Conservation (phyloP, 176 grass and related monocot genomes). For the Secale cereale region DNA sequence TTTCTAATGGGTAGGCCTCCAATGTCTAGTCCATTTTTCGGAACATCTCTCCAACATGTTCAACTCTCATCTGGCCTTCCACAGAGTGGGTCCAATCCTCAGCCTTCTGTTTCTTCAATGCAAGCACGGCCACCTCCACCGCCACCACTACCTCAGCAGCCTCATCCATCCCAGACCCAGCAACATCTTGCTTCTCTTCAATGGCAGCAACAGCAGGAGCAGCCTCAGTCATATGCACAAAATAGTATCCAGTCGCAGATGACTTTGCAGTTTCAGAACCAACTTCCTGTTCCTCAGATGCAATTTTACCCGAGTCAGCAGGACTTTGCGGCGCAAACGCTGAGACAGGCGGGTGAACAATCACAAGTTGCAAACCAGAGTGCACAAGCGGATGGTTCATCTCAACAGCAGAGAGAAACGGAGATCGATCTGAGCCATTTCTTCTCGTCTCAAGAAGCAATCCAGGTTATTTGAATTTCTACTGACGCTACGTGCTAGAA, state of each 20-base stretch:
- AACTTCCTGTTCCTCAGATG: slow-evolving; percentile 59
- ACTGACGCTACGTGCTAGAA: background rate
- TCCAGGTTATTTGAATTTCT: slow-evolving; percentile 59
- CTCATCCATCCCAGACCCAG: slow-evolving; percentile 73
- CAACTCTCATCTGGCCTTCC: slow-evolving; percentile 52
- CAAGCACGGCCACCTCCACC: slow-evolving; percentile 60
- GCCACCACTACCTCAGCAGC: slow-evolving; percentile 74
- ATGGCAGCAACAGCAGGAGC: slow-evolving; percentile 46
- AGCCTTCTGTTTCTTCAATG: slow-evolving; percentile 44
- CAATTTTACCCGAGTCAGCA: slow-evolving; percentile 71
- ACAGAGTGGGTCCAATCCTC: slow-evolving; percentile 51
- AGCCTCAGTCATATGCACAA: slow-evolving; percentile 37
- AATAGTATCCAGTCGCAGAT: slow-evolving; percentile 58
- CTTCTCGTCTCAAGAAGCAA: slow-evolving; percentile 94
- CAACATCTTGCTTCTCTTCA: slow-evolving; percentile 49
- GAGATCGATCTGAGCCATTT: slow-evolving; percentile 67
- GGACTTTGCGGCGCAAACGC: slow-evolving; percentile 45
- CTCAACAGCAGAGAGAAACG: slow-evolving; percentile 50
- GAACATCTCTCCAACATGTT: slow-evolving; percentile 37
- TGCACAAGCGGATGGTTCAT: slow-evolving; percentile 42
- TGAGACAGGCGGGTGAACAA: slow-evolving; percentile 45
- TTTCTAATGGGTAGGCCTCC: slow-evolving; percentile 48
- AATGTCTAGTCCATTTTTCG: slow-evolving; percentile 39
- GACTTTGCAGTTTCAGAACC: slow-evolving; percentile 70
- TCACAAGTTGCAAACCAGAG: slow-evolving; percentile 37